A percentile compares a stretch with the other conserved stretches of the same genome.
These are phyloP conservation scores for Gautieria morchelliformis DNA, from an alignment of 768 basidiomycete genomes.

Conservation along the genomic window DNA sequence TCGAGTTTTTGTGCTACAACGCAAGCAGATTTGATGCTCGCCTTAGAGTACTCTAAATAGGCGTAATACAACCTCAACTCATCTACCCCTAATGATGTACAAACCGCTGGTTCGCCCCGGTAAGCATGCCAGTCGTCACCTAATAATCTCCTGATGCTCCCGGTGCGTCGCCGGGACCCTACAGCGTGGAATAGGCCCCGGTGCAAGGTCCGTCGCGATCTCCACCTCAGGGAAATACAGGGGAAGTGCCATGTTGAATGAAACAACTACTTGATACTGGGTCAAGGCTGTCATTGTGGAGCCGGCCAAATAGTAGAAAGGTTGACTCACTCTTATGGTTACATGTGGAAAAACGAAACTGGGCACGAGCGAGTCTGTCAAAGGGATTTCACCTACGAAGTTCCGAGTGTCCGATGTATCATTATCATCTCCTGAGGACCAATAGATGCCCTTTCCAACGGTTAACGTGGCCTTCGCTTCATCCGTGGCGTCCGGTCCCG, in stretches of 20 bases:
- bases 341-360: constrained; percentile 36
- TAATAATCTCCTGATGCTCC: constrained; percentile 27
- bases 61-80: too few species aligned
- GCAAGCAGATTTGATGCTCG: too few species aligned
- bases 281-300: neutral
- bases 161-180: constrained; percentile 31
- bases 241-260: constrained; percentile 5
- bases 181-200: constrained; percentile 26
- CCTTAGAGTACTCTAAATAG: too few species aligned
- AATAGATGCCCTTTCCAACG: too few species aligned
- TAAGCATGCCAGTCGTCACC: too few species aligned
- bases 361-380: constrained; percentile 36
- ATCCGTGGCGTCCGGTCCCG: constrained; percentile 38
- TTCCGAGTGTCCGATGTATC: constrained; percentile 24
- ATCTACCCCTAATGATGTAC: constrained; percentile 12
- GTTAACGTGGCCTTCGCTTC: constrained; percentile 28
- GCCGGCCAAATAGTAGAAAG: neutral
- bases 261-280: neutral
- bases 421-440: constrained; percentile 28
- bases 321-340: constrained; percentile 33
- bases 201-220: constrained; percentile 1
- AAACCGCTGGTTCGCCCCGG: too few species aligned
- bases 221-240: neutral
- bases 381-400: constrained; percentile 42
- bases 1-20: too few species aligned